Evolutionary conservation across 306 rosid species (phyloP), one percentile per base, ranked within the genome.

Genomic region (Parietaria judaica): DNA sequence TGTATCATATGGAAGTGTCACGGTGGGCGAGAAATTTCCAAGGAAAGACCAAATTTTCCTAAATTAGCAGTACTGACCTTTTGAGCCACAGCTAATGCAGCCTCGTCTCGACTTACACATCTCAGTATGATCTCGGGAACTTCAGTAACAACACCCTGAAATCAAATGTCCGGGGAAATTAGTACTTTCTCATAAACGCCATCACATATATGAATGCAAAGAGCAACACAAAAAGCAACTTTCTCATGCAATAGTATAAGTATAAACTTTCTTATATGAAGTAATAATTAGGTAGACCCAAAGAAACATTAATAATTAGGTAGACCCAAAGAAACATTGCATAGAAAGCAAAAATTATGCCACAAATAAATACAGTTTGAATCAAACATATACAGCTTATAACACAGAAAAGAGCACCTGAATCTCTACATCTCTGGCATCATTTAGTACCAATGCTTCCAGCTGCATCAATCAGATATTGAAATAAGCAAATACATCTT

Each of bases 41-140:
- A 17, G 59, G 65, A 58, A 36, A 49, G 45, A 41, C 45, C 9
- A 41, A 41, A 41, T 41, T 41, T 41, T 5, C 45, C 1, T 8
- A 41, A 41, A 41, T 41, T 14, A 16, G 35, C 14, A 61, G 63
- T 34, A 11, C 67, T 36, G 16, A 94, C 99, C 99, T 88, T 94
- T 70, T 94, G 97, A 61, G 99, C 95, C 71, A 94, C 95, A 69
- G 99, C 99, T 76, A 94, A 77, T 51, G 99, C 99, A 60, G 99
- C 99, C 81, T 94, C 99, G 70, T 94, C 99, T 63, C 97, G 88
- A 74, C 99, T 86, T 50, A 86, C 78, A 50, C 97, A 94, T 74
- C 83, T 82, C 62, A 88, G 80, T 69, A 94, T 82, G 76, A 94
- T 88, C 62, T 88, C 99, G 67, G 99, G 90, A 76, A 94, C 95